Percentiles rank a stretch among this genome's conserved stretches.
Evolutionary conservation across 2,329 filamentous ascomycete genomes (phyloP).

Genomic region (Neofusicoccum sp.): DNA sequence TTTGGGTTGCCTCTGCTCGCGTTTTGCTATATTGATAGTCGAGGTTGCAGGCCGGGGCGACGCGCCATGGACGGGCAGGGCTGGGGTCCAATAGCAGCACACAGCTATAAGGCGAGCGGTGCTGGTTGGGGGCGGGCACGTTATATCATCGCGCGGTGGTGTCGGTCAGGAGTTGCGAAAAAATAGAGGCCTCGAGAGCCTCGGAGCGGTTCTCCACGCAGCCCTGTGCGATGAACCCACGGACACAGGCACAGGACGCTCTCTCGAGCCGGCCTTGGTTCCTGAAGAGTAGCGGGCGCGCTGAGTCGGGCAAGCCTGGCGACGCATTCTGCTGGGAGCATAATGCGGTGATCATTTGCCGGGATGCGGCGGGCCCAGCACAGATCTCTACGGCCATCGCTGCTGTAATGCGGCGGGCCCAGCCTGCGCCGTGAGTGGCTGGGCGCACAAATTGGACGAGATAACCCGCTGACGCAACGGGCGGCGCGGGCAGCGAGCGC

Average conservation of each 20-base stretch:
- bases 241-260: constrained; percentile 39
- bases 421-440: constrained; percentile 41
- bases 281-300: constrained; percentile 42
- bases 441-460: constrained; percentile 38
- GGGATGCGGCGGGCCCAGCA: constrained; percentile 35
- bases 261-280: constrained; percentile 43
- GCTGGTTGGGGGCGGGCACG: constrained; percentile 21
- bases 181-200: constrained; percentile 39
- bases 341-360: constrained; percentile 46
- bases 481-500: constrained; percentile 26
- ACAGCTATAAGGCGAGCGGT: constrained; percentile 37
- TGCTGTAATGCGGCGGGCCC: constrained; percentile 36
- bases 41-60: constrained; percentile 26
- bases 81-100: constrained; percentile 34
- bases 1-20: constrained; percentile 33
- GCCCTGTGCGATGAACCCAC: constrained; percentile 44
- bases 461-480: constrained; percentile 27
- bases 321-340: constrained; percentile 44
- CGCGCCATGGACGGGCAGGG: constrained; percentile 34
- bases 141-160: constrained; percentile 34
- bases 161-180: constrained; percentile 13
- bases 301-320: constrained; percentile 42
- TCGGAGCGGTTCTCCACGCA: constrained; percentile 35
- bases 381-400: constrained; percentile 38
- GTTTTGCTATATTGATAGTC: constrained; percentile 42